Conservation (phyloP, 2,329 filamentous ascomycete genomes). For the Coniella lustricola region DNA sequence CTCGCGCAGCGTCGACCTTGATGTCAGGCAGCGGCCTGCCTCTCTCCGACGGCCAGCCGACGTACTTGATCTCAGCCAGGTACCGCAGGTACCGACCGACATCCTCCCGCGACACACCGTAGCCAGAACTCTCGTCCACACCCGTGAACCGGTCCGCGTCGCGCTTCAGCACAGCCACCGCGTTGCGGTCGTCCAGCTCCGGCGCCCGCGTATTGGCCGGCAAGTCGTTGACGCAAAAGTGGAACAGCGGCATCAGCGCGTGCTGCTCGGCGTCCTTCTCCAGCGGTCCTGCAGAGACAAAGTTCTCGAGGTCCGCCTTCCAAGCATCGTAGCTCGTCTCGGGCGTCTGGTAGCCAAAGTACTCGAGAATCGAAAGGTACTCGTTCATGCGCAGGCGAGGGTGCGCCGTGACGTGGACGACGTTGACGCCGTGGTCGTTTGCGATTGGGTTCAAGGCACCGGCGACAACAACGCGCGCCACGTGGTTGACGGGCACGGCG, state of each 20-base stretch:
- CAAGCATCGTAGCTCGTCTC: conserved; percentile 62
- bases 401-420: conserved; percentile 73
- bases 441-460: conserved; percentile 57
- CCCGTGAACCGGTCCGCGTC: conserved; percentile 55
- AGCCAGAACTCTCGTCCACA: conserved; percentile 31
- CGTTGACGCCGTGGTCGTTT: conserved; percentile 35
- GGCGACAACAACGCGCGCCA: conserved; percentile 72
- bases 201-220: conserved; percentile 63
- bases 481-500: conserved; percentile 78
- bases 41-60: conserved; percentile 37
- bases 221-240: conserved; percentile 65
- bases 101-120: conserved; percentile 52
- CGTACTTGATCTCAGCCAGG: conserved; percentile 55
- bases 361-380: conserved; percentile 63
- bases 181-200: conserved; percentile 67
- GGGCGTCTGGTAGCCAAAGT: conserved; percentile 66
- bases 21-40: conserved; percentile 28
- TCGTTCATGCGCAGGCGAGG: conserved; percentile 72
- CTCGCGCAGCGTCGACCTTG: conserved; percentile 21
- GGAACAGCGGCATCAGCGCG: conserved; percentile 67
- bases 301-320: conserved; percentile 59
- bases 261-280: conserved; percentile 57
- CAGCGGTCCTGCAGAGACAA: conserved; percentile 51
- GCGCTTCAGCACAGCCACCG: conserved; percentile 54
- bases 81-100: conserved; percentile 60